Evolutionary conservation across 192 early-diverging fungal species (phyloP).

Genomic region (Linnemannia elongata): DNA sequence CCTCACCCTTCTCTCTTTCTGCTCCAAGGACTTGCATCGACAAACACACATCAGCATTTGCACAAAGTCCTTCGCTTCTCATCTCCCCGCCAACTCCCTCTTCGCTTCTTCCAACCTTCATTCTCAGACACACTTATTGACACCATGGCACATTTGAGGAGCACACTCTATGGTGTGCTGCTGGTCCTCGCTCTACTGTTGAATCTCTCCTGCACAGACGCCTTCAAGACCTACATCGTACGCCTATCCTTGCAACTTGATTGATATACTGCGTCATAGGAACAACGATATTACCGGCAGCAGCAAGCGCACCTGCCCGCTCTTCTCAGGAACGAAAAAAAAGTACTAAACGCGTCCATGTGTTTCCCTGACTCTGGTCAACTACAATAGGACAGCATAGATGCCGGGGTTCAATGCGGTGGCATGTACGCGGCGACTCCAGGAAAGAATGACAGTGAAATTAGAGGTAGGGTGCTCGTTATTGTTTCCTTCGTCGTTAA

Average conservation of each 20-base stretch:
- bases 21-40: background rate
- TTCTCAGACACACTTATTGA: background rate
- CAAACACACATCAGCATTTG: background rate
- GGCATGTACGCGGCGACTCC: slow-evolving; percentile 40
- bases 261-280: background rate
- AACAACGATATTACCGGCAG: background rate
- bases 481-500: background rate
- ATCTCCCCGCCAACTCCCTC: background rate
- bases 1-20: background rate
- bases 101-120: background rate
- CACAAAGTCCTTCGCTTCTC: background rate
- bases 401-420: slow-evolving; percentile 10
- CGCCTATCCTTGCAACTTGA: background rate
- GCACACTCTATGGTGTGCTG: slow-evolving; percentile 16
- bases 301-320: background rate
- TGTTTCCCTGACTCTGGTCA: background rate
- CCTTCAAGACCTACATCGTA: slow-evolving; percentile 40
- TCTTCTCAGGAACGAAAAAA: background rate
- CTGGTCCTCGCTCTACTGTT: slow-evolving; percentile 15
- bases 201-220: slow-evolving; percentile 33
- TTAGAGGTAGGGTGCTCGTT: slow-evolving; percentile 28
- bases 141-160: slow-evolving; percentile 35
- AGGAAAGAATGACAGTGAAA: slow-evolving; percentile 35
- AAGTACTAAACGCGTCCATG: background rate
- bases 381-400: slow-evolving; percentile 22